Evolutionary conservation across 192 early-diverging fungal genomes (phyloP), one percentile per base, ranked within the genome.

Genomic region (Entophlyctis luteolus): DNA sequence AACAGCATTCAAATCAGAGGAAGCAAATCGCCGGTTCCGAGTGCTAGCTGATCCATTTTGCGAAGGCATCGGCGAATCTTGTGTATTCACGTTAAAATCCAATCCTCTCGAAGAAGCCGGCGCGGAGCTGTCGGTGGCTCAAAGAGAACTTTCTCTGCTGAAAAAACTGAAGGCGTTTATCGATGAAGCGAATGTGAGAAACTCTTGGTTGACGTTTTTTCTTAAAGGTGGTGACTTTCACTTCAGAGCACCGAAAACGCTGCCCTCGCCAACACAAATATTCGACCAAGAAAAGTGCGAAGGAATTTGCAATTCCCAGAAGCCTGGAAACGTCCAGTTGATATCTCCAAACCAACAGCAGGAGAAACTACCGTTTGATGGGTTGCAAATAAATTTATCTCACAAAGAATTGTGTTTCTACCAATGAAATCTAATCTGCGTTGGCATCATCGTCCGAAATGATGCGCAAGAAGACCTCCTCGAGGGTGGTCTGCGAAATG

Each of bases 381-480:
- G n/a, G n/a, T n/a, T n/a, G n/a, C n/a, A n/a, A n/a, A n/a, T n/a
- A n/a, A n/a, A n/a, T n/a, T n/a, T n/a, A n/a, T n/a, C n/a, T n/a
- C n/a, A n/a, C n/a, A n/a, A n/a, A n/a, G n/a, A n/a, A n/a, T n/a
- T n/a, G n/a, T n/a, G n/a, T n/a, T n/a, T n/a, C n/a, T n/a, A n/a
- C n/a, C n/a, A n/a, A n/a, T n/a, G n/a, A n/a, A n/a, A 28, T 45
- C 34, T 37, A 66, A 36, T 66, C 50, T 34, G 63, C 63, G 55
- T 55, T 66, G 18, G 63, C 63, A 54, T 66, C 63, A 54, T 66
- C 63, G 6, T 47, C 63, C 4, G 49, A 54, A 54, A 66, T 66
- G 25, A 87, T 74, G 28, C 77, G 72, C 71, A 90, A 75, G 67
- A 89, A 88, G 18, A 89, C 85, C 65, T 88, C 87, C 65, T 90